These are phyloP conservation scores for Fonsecaea erecta DNA, from an alignment of 2,329 filamentous ascomycete genomes.

Conservation along the genomic window DNA sequence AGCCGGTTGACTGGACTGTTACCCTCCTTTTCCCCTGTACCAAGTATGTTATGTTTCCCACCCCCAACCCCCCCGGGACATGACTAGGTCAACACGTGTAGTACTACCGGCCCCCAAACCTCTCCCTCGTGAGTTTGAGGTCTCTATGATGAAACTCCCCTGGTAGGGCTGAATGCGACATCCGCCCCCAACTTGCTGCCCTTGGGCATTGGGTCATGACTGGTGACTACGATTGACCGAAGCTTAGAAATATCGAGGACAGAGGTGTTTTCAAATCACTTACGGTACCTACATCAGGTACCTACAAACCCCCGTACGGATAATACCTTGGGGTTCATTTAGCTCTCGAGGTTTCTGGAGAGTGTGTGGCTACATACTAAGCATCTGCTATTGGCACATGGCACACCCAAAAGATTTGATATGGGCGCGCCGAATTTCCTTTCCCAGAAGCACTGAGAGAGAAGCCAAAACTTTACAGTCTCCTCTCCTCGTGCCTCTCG, in stretches of 20 bases:
- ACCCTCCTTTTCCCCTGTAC: neutral
- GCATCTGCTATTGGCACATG: neutral
- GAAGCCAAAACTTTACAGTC: neutral
- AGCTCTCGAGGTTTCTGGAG: neutral
- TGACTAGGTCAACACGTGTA: neutral
- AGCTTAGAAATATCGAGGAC: neutral
- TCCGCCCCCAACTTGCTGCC: conserved; percentile 3
- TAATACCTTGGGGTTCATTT: neutral
- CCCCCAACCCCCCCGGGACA: neutral
- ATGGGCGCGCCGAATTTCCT: neutral
- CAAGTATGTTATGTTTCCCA: neutral
- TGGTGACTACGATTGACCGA: neutral
- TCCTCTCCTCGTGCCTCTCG: neutral
- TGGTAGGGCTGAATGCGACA: conserved; percentile 10
- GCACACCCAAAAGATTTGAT: neutral
- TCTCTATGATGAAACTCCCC: neutral
- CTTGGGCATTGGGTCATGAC: neutral
- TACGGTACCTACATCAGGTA: neutral
- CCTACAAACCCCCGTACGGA: no score
- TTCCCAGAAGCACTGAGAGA: neutral
- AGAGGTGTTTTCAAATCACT: neutral
- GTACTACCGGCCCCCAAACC: neutral
- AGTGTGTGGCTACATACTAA: no score
- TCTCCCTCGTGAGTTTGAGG: neutral
- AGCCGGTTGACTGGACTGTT: neutral